A percentile compares a stretch with the other conserved stretches of the same genome.
These are phyloP conservation scores for Turnera subulata DNA, from an alignment of 345 rosid species.

Conservation along the genomic window DNA sequence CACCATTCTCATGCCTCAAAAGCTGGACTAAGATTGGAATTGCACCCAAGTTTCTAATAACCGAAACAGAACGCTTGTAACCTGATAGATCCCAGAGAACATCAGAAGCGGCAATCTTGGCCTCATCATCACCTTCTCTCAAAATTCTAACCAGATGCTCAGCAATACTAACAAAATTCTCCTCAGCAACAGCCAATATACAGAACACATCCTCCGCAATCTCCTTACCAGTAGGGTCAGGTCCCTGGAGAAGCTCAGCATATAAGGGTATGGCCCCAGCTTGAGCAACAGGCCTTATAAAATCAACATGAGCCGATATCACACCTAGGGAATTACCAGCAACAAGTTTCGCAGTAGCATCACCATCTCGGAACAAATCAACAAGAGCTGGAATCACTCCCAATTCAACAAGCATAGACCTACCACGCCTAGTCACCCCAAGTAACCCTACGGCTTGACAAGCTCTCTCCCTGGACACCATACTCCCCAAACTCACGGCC, in stretches of 20 bases:
- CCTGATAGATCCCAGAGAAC: slow-evolving; percentile 55
- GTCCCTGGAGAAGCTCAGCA: slow-evolving; percentile 53
- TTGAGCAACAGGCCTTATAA: slow-evolving; percentile 41
- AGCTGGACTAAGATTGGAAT: slow-evolving; percentile 46
- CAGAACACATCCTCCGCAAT: slow-evolving; percentile 61
- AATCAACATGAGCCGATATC: slow-evolving; percentile 45
- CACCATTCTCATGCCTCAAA: slow-evolving; percentile 35
- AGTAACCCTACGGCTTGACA: slow-evolving; percentile 61
- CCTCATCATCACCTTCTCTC: slow-evolving; percentile 47
- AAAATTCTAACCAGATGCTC: slow-evolving; percentile 52
- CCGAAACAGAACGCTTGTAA: slow-evolving; percentile 43
- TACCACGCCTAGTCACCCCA: slow-evolving; percentile 35
- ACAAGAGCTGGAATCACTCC: slow-evolving; percentile 49
- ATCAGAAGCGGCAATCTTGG: slow-evolving; percentile 53
- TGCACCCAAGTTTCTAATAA: slow-evolving; percentile 53
- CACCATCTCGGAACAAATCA: slow-evolving; percentile 46
- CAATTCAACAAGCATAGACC: slow-evolving; percentile 43
- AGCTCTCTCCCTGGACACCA: slow-evolving; percentile 61
- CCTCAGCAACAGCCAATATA: slow-evolving; percentile 48
- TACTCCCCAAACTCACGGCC: slow-evolving; percentile 42
- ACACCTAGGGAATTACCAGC: slow-evolving; percentile 61
- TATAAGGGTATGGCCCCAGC: slow-evolving; percentile 60
- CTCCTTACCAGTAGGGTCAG: slow-evolving; percentile 44
- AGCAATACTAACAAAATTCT: slow-evolving; percentile 45
- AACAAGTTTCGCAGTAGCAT: slow-evolving; percentile 35